These are phyloP conservation scores for Macrolepiota fuliginosa DNA, from an alignment of 768 basidiomycete species.

Conservation along the genomic window DNA sequence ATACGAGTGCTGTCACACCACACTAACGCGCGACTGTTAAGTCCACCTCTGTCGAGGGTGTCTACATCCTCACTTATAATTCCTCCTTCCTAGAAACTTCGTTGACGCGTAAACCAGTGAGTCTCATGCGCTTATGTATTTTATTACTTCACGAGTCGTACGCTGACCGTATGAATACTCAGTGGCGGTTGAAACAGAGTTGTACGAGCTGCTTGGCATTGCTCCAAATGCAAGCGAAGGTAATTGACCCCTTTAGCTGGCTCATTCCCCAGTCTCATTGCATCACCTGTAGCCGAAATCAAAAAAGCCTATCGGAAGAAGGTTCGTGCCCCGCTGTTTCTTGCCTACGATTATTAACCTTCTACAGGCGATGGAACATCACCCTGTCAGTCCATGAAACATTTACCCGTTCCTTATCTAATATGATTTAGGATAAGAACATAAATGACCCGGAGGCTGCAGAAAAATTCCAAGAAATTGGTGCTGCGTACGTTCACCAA, in stretches of 20 bases:
- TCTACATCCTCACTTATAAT: background rate
- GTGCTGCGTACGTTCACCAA: conserved; percentile 65
- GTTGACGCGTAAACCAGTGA: conserved; percentile 3
- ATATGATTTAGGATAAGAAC: conserved; percentile 53
- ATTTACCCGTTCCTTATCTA: background rate
- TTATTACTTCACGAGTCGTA: background rate
- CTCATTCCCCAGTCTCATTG: conserved; percentile 16
- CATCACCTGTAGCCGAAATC: conserved; percentile 61
- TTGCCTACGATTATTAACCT: conserved; percentile 10
- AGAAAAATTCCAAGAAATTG: conserved; percentile 85
- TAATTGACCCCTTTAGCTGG: conserved; percentile 24
- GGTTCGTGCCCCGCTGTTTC: conserved; percentile 40
- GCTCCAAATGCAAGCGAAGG: conserved; percentile 69
- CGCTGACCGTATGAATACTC: background rate
- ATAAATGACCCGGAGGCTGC: conserved; percentile 84
- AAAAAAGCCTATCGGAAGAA: conserved; percentile 94
- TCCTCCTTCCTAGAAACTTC: background rate
- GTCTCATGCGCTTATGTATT: background rate
- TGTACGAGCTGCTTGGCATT: conserved; percentile 87
- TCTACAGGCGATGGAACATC: conserved; percentile 77
- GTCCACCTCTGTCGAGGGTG: conserved; percentile 12
- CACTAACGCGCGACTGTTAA: background rate
- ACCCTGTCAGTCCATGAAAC: conserved; percentile 54
- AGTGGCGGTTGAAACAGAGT: conserved; percentile 77
- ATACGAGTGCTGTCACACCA: background rate